phyloP scores from a whole-genome alignment of 805 yeast species.

The Citeromyces matritensis region DNA sequence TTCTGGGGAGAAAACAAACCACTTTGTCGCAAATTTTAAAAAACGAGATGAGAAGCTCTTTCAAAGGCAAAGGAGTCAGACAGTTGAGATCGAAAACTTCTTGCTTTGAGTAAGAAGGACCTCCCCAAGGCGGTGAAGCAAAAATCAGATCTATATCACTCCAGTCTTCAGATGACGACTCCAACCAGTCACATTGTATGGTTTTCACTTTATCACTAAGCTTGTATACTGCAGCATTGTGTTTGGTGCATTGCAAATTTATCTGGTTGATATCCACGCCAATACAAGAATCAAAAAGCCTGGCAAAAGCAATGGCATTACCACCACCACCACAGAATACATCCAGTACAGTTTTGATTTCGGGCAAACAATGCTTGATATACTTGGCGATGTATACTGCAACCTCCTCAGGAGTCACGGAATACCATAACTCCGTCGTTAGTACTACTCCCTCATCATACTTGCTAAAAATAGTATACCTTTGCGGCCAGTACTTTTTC shows the following conservation, averaged over 20 bases:
- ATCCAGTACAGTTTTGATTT: slow-evolving; percentile 36
- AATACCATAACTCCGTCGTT: slow-evolving; percentile 68
- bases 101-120: slow-evolving; percentile 38
- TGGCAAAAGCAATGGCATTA: slow-evolving; percentile 63
- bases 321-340: slow-evolving; percentile 87
- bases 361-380: slow-evolving; percentile 33
- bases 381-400: slow-evolving; percentile 48
- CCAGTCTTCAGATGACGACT: slow-evolving; percentile 7
- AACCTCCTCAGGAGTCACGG: slow-evolving; percentile 73
- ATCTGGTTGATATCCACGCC: slow-evolving; percentile 48
- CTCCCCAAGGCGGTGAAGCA: slow-evolving; percentile 88
- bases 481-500: slow-evolving; percentile 43
- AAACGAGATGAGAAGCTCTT: slow-evolving; percentile 26
- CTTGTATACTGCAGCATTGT: slow-evolving; percentile 53
- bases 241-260: slow-evolving; percentile 49
- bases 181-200: slow-evolving; percentile 30
- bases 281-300: slow-evolving; percentile 29
- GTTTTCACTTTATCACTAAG: slow-evolving; percentile 35
- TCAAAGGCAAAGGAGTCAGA: slow-evolving; percentile 31
- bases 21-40: slow-evolving; percentile 26
- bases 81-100: slow-evolving; percentile 27
- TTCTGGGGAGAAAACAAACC: slow-evolving; percentile 50
- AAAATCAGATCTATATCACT: slow-evolving; percentile 35
- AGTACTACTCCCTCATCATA: slow-evolving; percentile 57
- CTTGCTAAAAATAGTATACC: slow-evolving; percentile 44